A percentile compares a stretch with the other conserved stretches of the same genome.
phyloP scores from a whole-genome alignment of 2,329 filamentous ascomycete species.

The Xylariaceae sp. region DNA sequence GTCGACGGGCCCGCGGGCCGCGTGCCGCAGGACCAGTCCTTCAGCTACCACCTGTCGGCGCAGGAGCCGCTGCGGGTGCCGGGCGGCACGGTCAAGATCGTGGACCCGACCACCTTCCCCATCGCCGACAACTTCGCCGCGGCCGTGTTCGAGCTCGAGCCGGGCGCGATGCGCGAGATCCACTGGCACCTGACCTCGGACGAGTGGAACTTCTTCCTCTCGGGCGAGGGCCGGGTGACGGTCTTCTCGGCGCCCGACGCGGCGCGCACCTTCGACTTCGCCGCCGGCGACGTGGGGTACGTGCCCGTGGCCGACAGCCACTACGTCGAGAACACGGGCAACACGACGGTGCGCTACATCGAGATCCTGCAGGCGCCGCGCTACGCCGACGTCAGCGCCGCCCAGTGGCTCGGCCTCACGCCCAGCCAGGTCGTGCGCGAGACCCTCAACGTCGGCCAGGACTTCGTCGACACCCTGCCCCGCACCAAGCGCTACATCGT shows the following conservation, averaged over 20 bases:
- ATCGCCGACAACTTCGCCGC: constrained; percentile 47
- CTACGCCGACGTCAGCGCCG: constrained; percentile 47
- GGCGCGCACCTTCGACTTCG: constrained; percentile 51
- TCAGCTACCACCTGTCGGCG: constrained; percentile 44
- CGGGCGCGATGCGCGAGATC: constrained; percentile 57
- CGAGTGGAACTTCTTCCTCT: constrained; percentile 55
- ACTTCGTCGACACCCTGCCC: constrained; percentile 28
- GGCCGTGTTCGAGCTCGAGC: constrained; percentile 49
- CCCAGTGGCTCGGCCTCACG: constrained; percentile 52
- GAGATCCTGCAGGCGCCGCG: constrained; percentile 47
- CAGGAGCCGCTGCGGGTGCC: constrained; percentile 43
- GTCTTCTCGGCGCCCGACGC: constrained; percentile 43
- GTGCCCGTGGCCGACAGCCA: constrained; percentile 47
- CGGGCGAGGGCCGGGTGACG: constrained; percentile 48
- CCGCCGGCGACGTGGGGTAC: constrained; percentile 52
- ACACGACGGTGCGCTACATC: constrained; percentile 49
- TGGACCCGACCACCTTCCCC: constrained; percentile 51
- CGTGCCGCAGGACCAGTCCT: too few relatives aligned
- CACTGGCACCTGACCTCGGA: constrained; percentile 56
- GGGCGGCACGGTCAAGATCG: constrained; percentile 51
- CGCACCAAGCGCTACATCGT: constrained; percentile 36
- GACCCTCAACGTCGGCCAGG: constrained; percentile 37
- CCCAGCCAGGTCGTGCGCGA: constrained; percentile 52
- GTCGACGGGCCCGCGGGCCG: too few relatives aligned
- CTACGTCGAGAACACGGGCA: constrained; percentile 55